phyloP scores from a whole-genome alignment of 148 eudicot species.

The Nepenthes mirabilis region DNA sequence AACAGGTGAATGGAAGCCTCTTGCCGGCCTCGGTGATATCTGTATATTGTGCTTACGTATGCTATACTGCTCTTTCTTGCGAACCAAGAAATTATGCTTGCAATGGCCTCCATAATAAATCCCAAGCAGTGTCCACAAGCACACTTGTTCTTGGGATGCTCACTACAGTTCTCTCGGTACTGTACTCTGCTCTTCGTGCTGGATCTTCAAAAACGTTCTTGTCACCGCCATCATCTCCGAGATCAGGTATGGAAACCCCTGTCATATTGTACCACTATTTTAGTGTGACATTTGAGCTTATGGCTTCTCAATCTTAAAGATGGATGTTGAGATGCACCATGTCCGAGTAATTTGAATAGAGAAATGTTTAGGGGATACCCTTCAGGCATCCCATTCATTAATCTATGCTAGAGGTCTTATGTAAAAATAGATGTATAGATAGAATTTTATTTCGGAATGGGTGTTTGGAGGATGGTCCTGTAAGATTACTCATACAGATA shows the following conservation, averaged over 20 bases:
- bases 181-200: slow-evolving; percentile 97
- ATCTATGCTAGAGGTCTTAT: too few species aligned
- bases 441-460: too few species aligned
- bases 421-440: too few species aligned
- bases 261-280: background rate
- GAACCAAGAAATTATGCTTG: slow-evolving; percentile 86
- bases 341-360: too few species aligned
- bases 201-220: slow-evolving; percentile 90
- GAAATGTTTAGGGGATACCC: too few species aligned
- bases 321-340: too few species aligned
- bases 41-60: slow-evolving; percentile 87
- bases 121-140: slow-evolving; percentile 52
- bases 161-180: slow-evolving; percentile 84
- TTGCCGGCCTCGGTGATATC: slow-evolving; percentile 95
- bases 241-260: slow-evolving; percentile 18
- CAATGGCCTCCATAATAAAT: slow-evolving; percentile 59
- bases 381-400: too few species aligned
- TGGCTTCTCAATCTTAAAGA: background rate
- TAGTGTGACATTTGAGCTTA: background rate
- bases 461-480: too few species aligned
- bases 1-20: slow-evolving; percentile 97
- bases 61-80: slow-evolving; percentile 79
- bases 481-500: too few species aligned
- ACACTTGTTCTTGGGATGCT: slow-evolving; percentile 93
- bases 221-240: slow-evolving; percentile 96